A percentile compares a stretch with the other conserved stretches of the same genome.
Evolutionary conservation across 345 rosid species (phyloP).

Genomic region (Gynandropsis gynandra): DNA sequence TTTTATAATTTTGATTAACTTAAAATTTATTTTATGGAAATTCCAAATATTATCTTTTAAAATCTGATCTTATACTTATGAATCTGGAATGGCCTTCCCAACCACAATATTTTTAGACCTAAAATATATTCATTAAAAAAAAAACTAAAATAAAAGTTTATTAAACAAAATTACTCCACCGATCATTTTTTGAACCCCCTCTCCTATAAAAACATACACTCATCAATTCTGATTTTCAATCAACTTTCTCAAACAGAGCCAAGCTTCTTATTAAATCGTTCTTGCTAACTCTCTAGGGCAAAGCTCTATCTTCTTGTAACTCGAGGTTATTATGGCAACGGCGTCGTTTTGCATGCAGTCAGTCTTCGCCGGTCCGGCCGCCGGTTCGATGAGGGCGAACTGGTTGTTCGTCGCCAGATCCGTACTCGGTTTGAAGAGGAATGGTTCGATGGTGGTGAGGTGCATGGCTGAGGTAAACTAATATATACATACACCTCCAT

Average conservation of each 20-base stretch:
- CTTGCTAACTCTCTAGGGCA: too few relatives aligned
- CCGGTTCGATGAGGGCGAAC: constrained; percentile 23
- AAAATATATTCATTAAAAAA: too few relatives aligned
- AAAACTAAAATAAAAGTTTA: too few relatives aligned
- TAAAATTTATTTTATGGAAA: too few relatives aligned
- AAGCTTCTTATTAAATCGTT: neutral
- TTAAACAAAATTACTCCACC: constrained; percentile 15
- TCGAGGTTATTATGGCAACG: constrained; percentile 41
- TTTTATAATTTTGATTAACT: too few relatives aligned
- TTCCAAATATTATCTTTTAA: too few relatives aligned
- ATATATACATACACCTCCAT: neutral
- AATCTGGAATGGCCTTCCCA: too few relatives aligned
- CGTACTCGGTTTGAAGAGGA: constrained; percentile 23
- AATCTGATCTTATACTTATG: too few relatives aligned
- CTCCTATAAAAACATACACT: neutral
- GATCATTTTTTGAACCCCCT: neutral
- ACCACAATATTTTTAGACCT: too few relatives aligned
- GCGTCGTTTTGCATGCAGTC: constrained; percentile 36
- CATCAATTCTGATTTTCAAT: neutral
- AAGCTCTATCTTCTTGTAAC: too few relatives aligned
- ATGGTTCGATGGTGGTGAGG: constrained; percentile 23
- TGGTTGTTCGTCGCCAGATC: constrained; percentile 18
- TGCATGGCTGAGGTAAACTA: constrained; percentile 42
- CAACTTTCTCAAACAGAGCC: neutral
- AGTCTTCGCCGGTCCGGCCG: constrained; percentile 31